Evolutionary conservation across 2,329 filamentous ascomycete genomes (phyloP), one percentile per base, ranked within the genome.

Genomic region (Aspergillus fumigatus): DNA sequence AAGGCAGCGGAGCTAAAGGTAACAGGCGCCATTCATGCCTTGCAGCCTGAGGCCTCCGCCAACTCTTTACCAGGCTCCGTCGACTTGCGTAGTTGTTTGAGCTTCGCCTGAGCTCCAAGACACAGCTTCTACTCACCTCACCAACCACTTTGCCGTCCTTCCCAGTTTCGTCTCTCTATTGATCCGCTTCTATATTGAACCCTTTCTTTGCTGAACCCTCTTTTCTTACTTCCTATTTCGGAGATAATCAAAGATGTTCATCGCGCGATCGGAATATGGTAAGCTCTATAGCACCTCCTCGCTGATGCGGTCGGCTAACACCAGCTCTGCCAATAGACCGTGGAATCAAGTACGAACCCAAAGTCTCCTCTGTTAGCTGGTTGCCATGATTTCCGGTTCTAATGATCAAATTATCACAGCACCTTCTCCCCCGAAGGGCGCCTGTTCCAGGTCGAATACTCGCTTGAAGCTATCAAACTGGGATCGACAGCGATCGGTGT

Each of bases 381-480:
- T 10, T 50, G 49, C 51, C 50, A 51, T 23, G 51, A 58, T 52
- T 55, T n/a, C 23, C n/a, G 45, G 35, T 40, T 60, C 65, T 68
- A 57, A 72, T 68, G 53, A 61, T 58, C 62, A 51, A 14, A 50
- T 53, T 19, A 57, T 50, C 8, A 58, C 74, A 95, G 90, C 85
- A 99, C 94, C 84, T 99, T 99, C 86, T 99, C 94, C 69, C 94
- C 94, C 60, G 94, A 99, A 85, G 94, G 94, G 72, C 94, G 94
- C 79, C 90, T 99, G 77, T 99, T 99, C 85, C 94, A 99, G 82
- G 94, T 99, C 82, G 94, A 99, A 88, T 99, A 99, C 86, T 97
- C 94, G 59, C 89, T 99, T 77, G 94, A 99, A 83, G 94, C 94
- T 78, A 99, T 99, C 86, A 99, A 99, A 83, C 90, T 97, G 66